Evolutionary conservation across 1,284 basidiomycete species (phyloP).

Genomic region (Cerioporus squamosus): DNA sequence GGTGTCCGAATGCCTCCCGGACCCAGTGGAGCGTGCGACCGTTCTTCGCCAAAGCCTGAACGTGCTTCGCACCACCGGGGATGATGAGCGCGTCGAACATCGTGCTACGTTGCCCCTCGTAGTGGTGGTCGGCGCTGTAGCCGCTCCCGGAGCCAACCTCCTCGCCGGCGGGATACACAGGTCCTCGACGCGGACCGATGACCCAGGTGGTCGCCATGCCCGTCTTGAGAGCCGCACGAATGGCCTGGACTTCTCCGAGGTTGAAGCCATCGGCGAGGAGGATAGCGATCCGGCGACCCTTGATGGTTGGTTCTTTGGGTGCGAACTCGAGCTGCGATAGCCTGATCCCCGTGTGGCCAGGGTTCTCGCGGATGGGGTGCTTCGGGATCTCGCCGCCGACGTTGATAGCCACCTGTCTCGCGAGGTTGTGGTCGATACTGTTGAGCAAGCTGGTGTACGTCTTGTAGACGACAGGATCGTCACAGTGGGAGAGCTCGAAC

Average conservation of each 20-base stretch:
- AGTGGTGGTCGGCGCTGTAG: slow-evolving; percentile 67
- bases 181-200: slow-evolving; percentile 71
- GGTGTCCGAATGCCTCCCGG: slow-evolving; percentile 80
- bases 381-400: slow-evolving; percentile 64
- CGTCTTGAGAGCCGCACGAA: slow-evolving; percentile 57
- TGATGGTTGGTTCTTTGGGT: slow-evolving; percentile 67
- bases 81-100: slow-evolving; percentile 81
- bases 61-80: slow-evolving; percentile 63
- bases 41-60: slow-evolving; percentile 52
- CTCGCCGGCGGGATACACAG: slow-evolving; percentile 49
- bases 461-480: slow-evolving; percentile 72
- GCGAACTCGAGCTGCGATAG: slow-evolving; percentile 66
- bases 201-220: slow-evolving; percentile 64
- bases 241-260: slow-evolving; percentile 54
- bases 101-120: slow-evolving; percentile 78
- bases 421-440: slow-evolving; percentile 72
- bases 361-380: slow-evolving; percentile 52
- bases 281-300: slow-evolving; percentile 73
- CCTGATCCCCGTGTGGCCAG: slow-evolving; percentile 55
- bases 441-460: slow-evolving; percentile 68
- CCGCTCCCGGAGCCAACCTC: slow-evolving; percentile 38
- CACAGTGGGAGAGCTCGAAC: slow-evolving; percentile 82
- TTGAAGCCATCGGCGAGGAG: slow-evolving; percentile 79
- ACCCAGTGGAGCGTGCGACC: slow-evolving; percentile 73
- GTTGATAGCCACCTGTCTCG: slow-evolving; percentile 63